These are phyloP conservation scores for Glomus cerebriforme DNA, from an alignment of 192 early-diverging fungal species.

Conservation along the genomic window DNA sequence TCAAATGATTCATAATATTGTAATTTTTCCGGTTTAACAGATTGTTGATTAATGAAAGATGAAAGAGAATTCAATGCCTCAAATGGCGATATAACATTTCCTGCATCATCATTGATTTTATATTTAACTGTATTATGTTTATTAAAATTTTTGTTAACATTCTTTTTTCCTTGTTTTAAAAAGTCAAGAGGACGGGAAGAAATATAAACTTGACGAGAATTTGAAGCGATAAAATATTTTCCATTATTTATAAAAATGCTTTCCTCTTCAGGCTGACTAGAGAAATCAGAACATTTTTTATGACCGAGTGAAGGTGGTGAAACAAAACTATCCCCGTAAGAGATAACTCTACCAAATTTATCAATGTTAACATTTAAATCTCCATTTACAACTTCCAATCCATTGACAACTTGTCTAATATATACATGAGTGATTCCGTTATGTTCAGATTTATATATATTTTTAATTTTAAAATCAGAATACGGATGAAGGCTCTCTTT, in stretches of 20 bases:
- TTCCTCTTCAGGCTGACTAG: background rate
- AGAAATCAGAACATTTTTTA: background rate
- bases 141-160: background rate
- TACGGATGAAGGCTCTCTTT: conserved; percentile 39
- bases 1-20: conserved; percentile 44
- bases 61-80: conserved; percentile 69
- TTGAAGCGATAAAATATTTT: background rate
- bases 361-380: conserved; percentile 86
- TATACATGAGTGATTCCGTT: conserved; percentile 87
- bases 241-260: background rate
- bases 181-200: background rate
- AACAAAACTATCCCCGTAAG: conserved; percentile 72
- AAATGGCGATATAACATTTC: conserved; percentile 42
- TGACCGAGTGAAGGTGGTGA: background rate
- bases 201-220: background rate
- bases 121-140: background rate
- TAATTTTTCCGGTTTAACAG: conserved; percentile 49
- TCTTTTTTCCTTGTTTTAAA: background rate
- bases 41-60: conserved; percentile 55
- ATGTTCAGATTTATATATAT: conserved; percentile 67
- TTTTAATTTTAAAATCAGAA: conserved; percentile 60
- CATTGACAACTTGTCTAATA: conserved; percentile 71
- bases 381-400: conserved; percentile 75
- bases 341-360: conserved; percentile 63
- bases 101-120: background rate